These are phyloP conservation scores for Triticum aestivum DNA, from an alignment of 176 grass and related monocot species.

Conservation along the genomic window DNA sequence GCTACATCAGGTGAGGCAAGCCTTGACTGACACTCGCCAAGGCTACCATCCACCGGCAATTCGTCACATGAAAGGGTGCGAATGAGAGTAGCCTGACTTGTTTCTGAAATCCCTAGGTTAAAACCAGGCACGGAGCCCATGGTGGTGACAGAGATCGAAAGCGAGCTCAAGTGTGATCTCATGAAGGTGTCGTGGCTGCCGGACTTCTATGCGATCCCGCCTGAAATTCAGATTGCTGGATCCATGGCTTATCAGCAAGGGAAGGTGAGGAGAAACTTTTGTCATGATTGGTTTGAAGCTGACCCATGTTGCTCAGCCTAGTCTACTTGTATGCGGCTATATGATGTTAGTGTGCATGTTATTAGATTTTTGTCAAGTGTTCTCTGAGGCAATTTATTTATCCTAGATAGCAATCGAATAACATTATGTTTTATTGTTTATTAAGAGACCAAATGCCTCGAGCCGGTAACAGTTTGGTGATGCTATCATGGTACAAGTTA, in stretches of 20 bases:
- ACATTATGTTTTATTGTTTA: not conserved
- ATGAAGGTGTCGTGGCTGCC: slow-evolving; percentile 69
- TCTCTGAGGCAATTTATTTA: not conserved
- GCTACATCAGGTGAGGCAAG: slow-evolving; percentile 82
- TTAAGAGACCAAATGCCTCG: not conserved
- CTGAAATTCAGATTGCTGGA: slow-evolving; percentile 78
- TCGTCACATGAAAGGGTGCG: not conserved
- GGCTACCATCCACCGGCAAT: not conserved
- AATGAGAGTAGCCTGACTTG: not conserved
- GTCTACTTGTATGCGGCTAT: not conserved
- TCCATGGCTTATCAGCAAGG: slow-evolving; percentile 74
- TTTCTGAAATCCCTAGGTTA: slow-evolving; percentile 48
- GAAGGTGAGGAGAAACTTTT: slow-evolving; percentile 47
- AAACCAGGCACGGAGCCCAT: slow-evolving; percentile 73
- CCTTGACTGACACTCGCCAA: not conserved
- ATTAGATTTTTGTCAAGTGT: not conserved
- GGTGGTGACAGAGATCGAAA: slow-evolving; percentile 42
- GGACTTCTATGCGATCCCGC: slow-evolving; percentile 79
- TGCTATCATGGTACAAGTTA: not conserved
- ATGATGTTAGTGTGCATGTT: not conserved
- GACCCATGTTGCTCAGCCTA: not conserved
- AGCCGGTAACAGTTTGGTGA: not conserved
- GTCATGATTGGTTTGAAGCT: not conserved
- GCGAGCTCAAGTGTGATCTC: slow-evolving; percentile 72
- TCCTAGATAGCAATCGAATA: not conserved